These are phyloP conservation scores for Stemphylium lycopersici DNA, from an alignment of 2,329 filamentous ascomycete species.

Conservation along the genomic window DNA sequence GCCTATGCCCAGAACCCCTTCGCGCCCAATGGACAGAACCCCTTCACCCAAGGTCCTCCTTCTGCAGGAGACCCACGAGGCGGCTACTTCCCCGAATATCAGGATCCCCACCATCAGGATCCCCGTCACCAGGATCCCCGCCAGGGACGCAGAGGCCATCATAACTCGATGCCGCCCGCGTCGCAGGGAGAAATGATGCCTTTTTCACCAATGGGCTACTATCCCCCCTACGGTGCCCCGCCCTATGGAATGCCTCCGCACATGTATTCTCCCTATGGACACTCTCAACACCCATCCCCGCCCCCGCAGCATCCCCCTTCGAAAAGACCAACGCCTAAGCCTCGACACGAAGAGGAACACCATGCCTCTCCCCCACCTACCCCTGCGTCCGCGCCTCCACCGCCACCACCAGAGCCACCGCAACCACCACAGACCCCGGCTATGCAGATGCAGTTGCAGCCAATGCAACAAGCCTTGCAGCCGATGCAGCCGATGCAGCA, in stretches of 20 bases:
- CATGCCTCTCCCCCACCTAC: conserved; percentile 33
- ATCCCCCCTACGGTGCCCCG: conserved; percentile 35
- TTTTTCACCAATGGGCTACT: conserved; percentile 35
- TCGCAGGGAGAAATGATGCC: conserved; percentile 44
- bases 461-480: conserved; percentile 5
- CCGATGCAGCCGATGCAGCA: background rate
- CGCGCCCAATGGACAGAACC: conserved; percentile 33
- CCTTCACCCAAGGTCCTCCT: conserved; percentile 32
- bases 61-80: conserved; percentile 23
- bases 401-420: conserved; percentile 24
- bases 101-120: conserved; percentile 15
- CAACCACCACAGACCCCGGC: conserved; percentile 18
- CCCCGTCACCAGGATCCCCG: conserved; percentile 11
- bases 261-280: conserved; percentile 36
- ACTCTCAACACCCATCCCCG: conserved; percentile 31
- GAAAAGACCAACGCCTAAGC: conserved; percentile 38
- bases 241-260: conserved; percentile 37
- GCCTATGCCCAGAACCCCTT: conserved; percentile 44
- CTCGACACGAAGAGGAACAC: conserved; percentile 25
- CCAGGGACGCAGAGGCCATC: conserved; percentile 33
- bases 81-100: conserved; percentile 48
- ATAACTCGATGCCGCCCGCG: conserved; percentile 44
- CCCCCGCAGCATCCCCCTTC: conserved; percentile 35
- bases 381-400: conserved; percentile 1
- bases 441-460: conserved; percentile 12